These are phyloP conservation scores for Calendula officinalis DNA, from an alignment of 129 eudicot species.

Conservation along the genomic window DNA sequence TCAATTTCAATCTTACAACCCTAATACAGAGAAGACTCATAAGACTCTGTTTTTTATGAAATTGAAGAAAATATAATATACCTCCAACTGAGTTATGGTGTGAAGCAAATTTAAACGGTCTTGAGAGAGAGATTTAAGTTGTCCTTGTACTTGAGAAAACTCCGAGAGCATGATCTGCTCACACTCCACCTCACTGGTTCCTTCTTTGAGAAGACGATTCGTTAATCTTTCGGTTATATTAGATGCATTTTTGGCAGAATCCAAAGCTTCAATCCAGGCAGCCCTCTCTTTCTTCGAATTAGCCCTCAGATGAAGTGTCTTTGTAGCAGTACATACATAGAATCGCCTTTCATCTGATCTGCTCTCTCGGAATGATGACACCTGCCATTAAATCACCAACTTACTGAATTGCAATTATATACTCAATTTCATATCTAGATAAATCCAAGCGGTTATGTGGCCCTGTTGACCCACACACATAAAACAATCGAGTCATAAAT, in stretches of 20 bases:
- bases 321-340: slow-evolving; percentile 80
- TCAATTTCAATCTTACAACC: slow-evolving; percentile 69
- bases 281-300: slow-evolving; percentile 58
- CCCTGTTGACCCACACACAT: too few species aligned
- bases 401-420: too few species aligned
- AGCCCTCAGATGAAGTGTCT: slow-evolving; percentile 80
- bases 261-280: slow-evolving; percentile 82
- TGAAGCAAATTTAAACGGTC: slow-evolving; percentile 68
- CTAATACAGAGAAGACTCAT: slow-evolving; percentile 43
- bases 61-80: slow-evolving; percentile 23
- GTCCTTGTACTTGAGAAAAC: slow-evolving; percentile 58
- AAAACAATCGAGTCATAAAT: too few species aligned
- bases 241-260: slow-evolving; percentile 50
- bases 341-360: slow-evolving; percentile 71
- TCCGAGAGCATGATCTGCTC: slow-evolving; percentile 88
- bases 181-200: slow-evolving; percentile 63
- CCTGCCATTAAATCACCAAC: slow-evolving; percentile 39
- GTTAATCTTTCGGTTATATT: slow-evolving; percentile 57
- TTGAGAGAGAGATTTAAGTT: slow-evolving; percentile 57
- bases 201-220: slow-evolving; percentile 60
- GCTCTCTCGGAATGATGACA: slow-evolving; percentile 73
- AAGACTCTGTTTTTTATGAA: neutral
- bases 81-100: slow-evolving; percentile 78
- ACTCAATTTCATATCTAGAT: neutral
- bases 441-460: too few species aligned